Base-by-base conservation (phyloP, 352 stramenopile species). In the Aphanomyces euteiches region DNA sequence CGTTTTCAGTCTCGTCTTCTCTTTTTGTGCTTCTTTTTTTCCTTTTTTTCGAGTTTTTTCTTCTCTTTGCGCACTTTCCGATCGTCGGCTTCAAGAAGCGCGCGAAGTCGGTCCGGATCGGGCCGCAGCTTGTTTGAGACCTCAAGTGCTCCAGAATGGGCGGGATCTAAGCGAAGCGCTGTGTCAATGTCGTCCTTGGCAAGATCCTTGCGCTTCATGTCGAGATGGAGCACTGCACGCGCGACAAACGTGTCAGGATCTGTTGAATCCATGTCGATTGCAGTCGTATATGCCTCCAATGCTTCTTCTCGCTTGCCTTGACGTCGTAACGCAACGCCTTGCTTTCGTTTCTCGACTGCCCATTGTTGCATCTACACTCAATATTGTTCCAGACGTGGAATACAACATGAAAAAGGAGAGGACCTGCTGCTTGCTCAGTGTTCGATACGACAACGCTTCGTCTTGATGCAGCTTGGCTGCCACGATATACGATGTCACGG, bases 401-500 rank as follows among this genome's bases (percentile, higher is more conserved):
- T 56, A 48, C 10, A 70, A 19, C 12, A 64, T 37, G 34, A 21
- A 8, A 60, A 47, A 28, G 10, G 19, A 28, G 37, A 19, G 12
- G 64, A 70, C 64, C 64, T 70, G 64, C 21, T 70, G 64, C 13
- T 61, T 61, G 34, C 64, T 70, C 37, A 70, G 38, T 17, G 64
- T 41, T 15, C 53, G 53, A 38, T 70, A 70, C 48, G 64, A 70
- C 7, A 70, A 50, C 17, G 64, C 10, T 10, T 70, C 64, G 54
- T 70, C 64, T 45, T 47, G 10, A 39, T 70, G 53, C 15, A 70
- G 40, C 17, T 5, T 54, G 19, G 64, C 47, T 15, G 47, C 45
- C 38, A 70, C 64, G 43, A 70, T 70, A 37, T 70, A 70, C 36
- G 64, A 70, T n/a, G 64, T 70, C 37, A 70, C 64, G 40, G 64